Evolutionary conservation across 495 filamentous ascomycete species (phyloP).

Genomic region (Podospora pseudoanserina): DNA sequence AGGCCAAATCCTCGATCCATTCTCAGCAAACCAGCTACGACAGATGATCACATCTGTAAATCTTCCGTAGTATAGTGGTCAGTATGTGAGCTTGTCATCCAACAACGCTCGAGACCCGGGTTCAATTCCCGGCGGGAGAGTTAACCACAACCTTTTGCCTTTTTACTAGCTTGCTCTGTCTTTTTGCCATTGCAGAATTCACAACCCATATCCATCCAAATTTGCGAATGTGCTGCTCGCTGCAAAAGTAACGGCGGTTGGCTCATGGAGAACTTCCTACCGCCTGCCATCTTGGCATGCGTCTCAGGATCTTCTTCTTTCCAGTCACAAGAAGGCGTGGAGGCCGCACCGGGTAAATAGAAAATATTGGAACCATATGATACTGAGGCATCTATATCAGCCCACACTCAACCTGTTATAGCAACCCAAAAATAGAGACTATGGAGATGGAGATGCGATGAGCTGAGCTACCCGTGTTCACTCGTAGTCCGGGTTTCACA

Average conservation of each 20-base stretch:
- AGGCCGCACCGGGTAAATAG: not conserved
- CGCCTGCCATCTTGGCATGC: not conserved
- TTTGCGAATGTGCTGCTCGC: no score
- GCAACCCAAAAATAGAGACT: not conserved
- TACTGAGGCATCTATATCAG: not conserved
- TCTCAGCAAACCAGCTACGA: constrained; percentile 16
- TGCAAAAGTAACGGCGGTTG: no score
- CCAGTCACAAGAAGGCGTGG: not conserved
- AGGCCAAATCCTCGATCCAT: not conserved
- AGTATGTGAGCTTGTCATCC: constrained; percentile 24
- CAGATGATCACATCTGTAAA: constrained; percentile 14
- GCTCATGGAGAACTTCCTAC: not conserved
- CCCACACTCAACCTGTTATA: not conserved
- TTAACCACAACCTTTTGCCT: constrained; percentile 5
- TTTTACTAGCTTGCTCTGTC: not conserved
- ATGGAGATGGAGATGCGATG: not conserved
- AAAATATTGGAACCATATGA: not conserved
- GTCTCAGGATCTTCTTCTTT: not conserved
- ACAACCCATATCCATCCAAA: no score
- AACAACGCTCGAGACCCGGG: constrained; percentile 23
- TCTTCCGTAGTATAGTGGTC: constrained; percentile 25
- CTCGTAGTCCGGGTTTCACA: not conserved
- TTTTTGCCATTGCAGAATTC: no score
- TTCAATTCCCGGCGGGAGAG: constrained; percentile 26
- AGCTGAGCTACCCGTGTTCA: not conserved